Percentiles rank a stretch among this genome's conserved stretches.
Conservation (phyloP, 106 monocot genomes). For the Iris macrosiphon region DNA sequence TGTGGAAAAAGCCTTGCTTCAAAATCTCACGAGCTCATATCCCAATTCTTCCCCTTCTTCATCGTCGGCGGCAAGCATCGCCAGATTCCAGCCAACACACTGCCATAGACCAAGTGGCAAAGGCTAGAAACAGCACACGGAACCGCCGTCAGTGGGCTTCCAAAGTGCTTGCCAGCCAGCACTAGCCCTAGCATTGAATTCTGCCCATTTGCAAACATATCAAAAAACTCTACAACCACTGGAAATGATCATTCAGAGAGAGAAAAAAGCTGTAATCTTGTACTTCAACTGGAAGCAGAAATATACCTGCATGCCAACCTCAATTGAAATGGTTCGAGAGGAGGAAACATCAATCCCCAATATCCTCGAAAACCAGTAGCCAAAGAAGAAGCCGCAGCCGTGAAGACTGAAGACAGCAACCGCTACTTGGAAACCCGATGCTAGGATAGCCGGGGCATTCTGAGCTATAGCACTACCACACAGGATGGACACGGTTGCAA, state of each 20-base stretch:
- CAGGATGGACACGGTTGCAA: slow-evolving; percentile 65
- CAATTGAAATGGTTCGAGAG: slow-evolving; percentile 82
- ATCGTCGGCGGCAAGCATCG: slow-evolving; percentile 20
- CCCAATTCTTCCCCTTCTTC: neutral
- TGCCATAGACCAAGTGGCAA: slow-evolving; percentile 74
- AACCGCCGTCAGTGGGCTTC: slow-evolving; percentile 79
- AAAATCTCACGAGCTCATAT: too few relatives aligned
- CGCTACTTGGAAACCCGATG: slow-evolving; percentile 71
- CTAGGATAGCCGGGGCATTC: slow-evolving; percentile 72
- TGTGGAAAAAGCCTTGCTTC: too few relatives aligned
- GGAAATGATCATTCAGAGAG: too few relatives aligned
- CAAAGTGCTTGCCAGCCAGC: slow-evolving; percentile 70
- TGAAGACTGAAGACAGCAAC: slow-evolving; percentile 52
- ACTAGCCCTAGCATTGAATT: slow-evolving; percentile 84
- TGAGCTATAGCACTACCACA: slow-evolving; percentile 89
- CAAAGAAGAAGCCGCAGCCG: slow-evolving; percentile 69
- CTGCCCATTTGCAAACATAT: neutral
- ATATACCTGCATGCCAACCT: slow-evolving; percentile 91
- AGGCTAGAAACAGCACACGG: slow-evolving; percentile 89
- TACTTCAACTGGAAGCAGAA: neutral
- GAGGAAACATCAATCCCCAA: slow-evolving; percentile 57
- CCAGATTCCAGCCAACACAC: slow-evolving; percentile 82
- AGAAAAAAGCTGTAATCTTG: neutral
- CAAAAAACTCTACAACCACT: neutral
- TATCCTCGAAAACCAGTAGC: slow-evolving; percentile 50